Evolutionary conservation across 163 green algal species (phyloP).

Genomic region (Prototheca wickerhamii): DNA sequence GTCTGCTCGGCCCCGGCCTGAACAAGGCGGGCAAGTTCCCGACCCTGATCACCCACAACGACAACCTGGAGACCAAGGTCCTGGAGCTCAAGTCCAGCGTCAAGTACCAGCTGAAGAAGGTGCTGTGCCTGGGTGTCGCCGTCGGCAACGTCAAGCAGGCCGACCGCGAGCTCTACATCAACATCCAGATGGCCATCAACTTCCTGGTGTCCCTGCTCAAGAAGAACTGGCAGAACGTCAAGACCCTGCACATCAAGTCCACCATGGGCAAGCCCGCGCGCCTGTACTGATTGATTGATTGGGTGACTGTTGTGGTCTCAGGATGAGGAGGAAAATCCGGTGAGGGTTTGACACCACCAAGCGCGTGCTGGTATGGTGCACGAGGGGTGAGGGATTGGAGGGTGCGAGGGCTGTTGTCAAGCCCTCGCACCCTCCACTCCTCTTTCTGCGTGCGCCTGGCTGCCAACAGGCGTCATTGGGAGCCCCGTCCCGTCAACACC

Average conservation of each 20-base stretch:
- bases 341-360: not conserved
- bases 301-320: not conserved
- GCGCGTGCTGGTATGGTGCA: not conserved
- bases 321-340: not conserved
- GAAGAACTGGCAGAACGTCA: conserved; percentile 99
- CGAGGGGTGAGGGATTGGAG: not conserved
- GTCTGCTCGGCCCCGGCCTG: conserved; percentile 93
- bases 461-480: not conserved
- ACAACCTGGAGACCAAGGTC: conserved; percentile 80
- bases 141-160: conserved; percentile 90
- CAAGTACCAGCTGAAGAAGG: conserved; percentile 99
- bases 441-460: not conserved
- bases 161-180: conserved; percentile 89
- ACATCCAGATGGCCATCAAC: conserved; percentile 88
- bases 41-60: conserved; percentile 76
- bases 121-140: conserved; percentile 89
- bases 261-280: conserved; percentile 92
- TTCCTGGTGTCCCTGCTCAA: conserved; percentile 99
- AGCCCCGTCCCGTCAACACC: no score
- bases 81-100: conserved; percentile 86
- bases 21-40: conserved; percentile 99
- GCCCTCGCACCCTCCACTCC: no score
- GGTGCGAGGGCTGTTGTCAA: not conserved
- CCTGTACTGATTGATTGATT: conserved; percentile 81
- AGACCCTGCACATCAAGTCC: conserved; percentile 94